A percentile compares a stretch with the other conserved stretches of the same genome.
Conservation (phyloP, 768 basidiomycete species). For the Neoboletus subvelutipes region DNA sequence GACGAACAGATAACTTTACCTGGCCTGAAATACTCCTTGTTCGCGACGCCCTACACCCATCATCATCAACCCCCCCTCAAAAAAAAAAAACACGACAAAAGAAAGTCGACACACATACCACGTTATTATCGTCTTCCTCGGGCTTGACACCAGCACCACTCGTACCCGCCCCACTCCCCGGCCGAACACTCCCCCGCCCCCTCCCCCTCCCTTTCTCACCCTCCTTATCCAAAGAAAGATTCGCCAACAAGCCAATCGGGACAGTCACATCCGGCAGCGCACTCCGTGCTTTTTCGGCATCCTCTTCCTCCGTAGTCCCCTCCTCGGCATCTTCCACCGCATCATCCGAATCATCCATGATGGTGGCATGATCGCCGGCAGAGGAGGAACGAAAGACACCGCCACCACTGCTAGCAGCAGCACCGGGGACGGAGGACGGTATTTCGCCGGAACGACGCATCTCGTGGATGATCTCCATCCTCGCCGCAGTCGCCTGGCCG, state of each 20-base stretch:
- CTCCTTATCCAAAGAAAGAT: slow-evolving; percentile 61
- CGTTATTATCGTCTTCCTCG: slow-evolving; percentile 60
- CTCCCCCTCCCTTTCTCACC: slow-evolving; percentile 43
- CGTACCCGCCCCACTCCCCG: slow-evolving; percentile 21
- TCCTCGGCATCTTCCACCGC: slow-evolving; percentile 34
- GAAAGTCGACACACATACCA: slow-evolving; percentile 39
- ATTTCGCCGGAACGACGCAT: slow-evolving; percentile 31
- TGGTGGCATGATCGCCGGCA: background rate
- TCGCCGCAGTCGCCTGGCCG: slow-evolving; percentile 37
- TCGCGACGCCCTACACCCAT: slow-evolving; percentile 66
- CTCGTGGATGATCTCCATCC: slow-evolving; percentile 30
- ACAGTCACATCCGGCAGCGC: slow-evolving; percentile 68
- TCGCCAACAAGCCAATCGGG: slow-evolving; percentile 74
- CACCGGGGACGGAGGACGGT: background rate
- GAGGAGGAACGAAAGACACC: background rate
- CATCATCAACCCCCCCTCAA: too few relatives aligned
- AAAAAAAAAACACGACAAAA: background rate
- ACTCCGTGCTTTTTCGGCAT: slow-evolving; percentile 46
- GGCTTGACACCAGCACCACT: slow-evolving; percentile 25
- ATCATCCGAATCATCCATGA: slow-evolving; percentile 40
- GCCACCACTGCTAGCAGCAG: background rate
- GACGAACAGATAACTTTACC: slow-evolving; percentile 39
- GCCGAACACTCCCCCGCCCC: slow-evolving; percentile 34
- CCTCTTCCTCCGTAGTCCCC: slow-evolving; percentile 36
- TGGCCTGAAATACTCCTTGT: slow-evolving; percentile 77